Conservation (phyloP, 1,139 yeast genomes). For the Saccharomyces uvarum region DNA sequence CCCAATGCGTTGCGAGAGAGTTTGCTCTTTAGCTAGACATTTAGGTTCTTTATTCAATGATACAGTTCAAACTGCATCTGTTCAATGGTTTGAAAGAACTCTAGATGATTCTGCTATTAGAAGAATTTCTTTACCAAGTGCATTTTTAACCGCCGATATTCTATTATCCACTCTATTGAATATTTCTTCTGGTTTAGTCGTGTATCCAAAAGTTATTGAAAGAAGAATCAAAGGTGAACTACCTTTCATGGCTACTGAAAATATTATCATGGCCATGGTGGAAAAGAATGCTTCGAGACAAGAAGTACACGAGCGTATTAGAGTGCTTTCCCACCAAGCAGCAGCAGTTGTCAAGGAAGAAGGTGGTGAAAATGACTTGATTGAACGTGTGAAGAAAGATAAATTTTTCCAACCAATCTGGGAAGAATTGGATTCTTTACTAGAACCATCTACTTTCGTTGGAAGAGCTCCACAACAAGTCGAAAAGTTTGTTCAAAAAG, state of each 20-base stretch:
- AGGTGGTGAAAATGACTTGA: slow-evolving; percentile 97
- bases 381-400: slow-evolving; percentile 75
- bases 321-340: slow-evolving; percentile 95
- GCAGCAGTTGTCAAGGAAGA: slow-evolving; percentile 95
- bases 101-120: slow-evolving; percentile 97
- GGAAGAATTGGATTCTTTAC: slow-evolving; percentile 66
- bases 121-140: slow-evolving; percentile 93
- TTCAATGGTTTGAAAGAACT: slow-evolving; percentile 99
- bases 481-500: slow-evolving; percentile 78
- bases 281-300: slow-evolving; percentile 97
- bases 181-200: slow-evolving; percentile 91
- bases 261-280: slow-evolving; percentile 98
- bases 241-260: slow-evolving; percentile 99
- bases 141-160: slow-evolving; percentile 92
- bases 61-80: slow-evolving; percentile 93
- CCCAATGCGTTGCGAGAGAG: slow-evolving; percentile 99
- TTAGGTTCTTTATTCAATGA: slow-evolving; percentile 85
- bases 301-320: slow-evolving; percentile 94
- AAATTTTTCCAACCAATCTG: slow-evolving; percentile 86
- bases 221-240: slow-evolving; percentile 90
- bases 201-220: slow-evolving; percentile 95
- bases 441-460: slow-evolving; percentile 89
- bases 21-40: slow-evolving; percentile 93
- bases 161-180: slow-evolving; percentile 81
- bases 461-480: slow-evolving; percentile 99